Evolutionary conservation across 805 yeast species (phyloP).

Genomic region (Clavispora santaluciae): DNA sequence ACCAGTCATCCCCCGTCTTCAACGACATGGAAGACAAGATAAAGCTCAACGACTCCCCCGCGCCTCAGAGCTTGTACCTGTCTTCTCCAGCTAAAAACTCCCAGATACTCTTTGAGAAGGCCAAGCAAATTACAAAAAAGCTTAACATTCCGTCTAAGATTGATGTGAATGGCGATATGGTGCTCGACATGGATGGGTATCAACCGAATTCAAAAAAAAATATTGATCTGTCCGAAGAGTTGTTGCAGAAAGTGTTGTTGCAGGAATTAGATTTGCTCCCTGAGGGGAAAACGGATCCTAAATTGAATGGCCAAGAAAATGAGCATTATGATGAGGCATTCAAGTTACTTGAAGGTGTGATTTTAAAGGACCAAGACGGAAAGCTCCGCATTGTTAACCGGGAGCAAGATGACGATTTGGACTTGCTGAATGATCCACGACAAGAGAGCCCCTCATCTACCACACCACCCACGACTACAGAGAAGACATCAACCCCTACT

Average conservation of each 20-base stretch:
- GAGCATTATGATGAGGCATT: slow-evolving; percentile 19
- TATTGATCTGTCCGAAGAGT: slow-evolving; percentile 69
- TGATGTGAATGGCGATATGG: slow-evolving; percentile 84
- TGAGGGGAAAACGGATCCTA: slow-evolving; percentile 12
- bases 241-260: slow-evolving; percentile 64
- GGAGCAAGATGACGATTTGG: slow-evolving; percentile 11
- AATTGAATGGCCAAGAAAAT: slow-evolving; percentile 7
- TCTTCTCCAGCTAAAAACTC: slow-evolving; percentile 6
- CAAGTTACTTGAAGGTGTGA: slow-evolving; percentile 33
- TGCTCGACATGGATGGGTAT: slow-evolving; percentile 93
- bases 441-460: slow-evolving; percentile 4
- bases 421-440: slow-evolving; percentile 4
- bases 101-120: slow-evolving; percentile 48
- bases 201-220: slow-evolving; percentile 74
- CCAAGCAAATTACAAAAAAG: slow-evolving; percentile 58
- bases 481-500: background rate
- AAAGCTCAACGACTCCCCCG: slow-evolving; percentile 16
- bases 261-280: slow-evolving; percentile 55
- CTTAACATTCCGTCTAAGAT: slow-evolving; percentile 84
- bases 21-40: slow-evolving; percentile 29
- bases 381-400: slow-evolving; percentile 50
- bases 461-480: background rate
- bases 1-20: slow-evolving; percentile 10
- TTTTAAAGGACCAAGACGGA: slow-evolving; percentile 59
- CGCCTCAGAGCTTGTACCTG: slow-evolving; percentile 5